Conservation (phyloP, 164 flowering plant genomes). For the Vitis rotundifolia region DNA sequence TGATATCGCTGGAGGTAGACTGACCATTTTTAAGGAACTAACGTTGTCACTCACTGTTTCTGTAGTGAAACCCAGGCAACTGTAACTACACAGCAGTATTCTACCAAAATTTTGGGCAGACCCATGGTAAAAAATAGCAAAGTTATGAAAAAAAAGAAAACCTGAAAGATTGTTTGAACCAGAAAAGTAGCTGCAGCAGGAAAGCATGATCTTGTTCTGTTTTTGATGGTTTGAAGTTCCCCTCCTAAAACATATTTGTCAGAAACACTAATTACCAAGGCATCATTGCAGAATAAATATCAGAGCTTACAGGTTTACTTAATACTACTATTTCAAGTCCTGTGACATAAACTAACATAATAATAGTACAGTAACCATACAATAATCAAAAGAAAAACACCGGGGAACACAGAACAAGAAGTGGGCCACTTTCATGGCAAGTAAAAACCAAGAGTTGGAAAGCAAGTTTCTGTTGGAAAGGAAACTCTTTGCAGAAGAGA, state of each 20-base stretch:
- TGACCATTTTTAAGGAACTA: background rate
- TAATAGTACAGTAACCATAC: too few relatives aligned
- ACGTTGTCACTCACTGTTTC: background rate
- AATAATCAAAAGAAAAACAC: too few relatives aligned
- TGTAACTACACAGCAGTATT: background rate
- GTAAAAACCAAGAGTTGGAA: background rate
- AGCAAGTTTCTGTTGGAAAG: background rate
- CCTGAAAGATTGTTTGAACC: constrained; percentile 98
- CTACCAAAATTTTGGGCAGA: background rate
- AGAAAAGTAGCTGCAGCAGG: constrained; percentile 88
- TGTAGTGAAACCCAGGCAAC: background rate
- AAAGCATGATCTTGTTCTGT: constrained; percentile 80
- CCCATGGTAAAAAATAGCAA: constrained; percentile 2
- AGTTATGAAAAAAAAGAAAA: constrained; percentile 16
- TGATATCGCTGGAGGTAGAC: background rate
- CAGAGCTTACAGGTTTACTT: too few relatives aligned
- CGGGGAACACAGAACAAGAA: background rate
- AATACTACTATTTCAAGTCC: background rate
- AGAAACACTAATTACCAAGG: constrained; percentile 9
- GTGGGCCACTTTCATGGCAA: too few relatives aligned
- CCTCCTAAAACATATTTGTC: constrained; percentile 62
- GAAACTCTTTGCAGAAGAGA: background rate
- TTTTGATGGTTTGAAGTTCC: constrained; percentile 76
- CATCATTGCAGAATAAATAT: background rate
- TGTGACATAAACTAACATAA: background rate